phyloP scores from a whole-genome alignment of 2,329 filamentous ascomycete genomes.

The Colletotrichum lentis region DNA sequence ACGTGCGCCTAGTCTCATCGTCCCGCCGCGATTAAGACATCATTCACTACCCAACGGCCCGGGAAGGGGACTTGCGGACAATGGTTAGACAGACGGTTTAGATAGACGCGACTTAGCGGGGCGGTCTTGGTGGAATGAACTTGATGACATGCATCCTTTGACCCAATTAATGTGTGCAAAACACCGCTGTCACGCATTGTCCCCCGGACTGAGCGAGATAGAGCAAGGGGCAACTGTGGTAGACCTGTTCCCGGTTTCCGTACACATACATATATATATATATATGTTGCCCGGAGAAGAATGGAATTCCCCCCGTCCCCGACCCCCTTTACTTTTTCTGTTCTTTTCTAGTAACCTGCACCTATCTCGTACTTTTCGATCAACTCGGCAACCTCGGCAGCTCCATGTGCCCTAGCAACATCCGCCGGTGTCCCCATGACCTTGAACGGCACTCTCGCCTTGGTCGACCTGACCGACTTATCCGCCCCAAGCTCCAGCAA shows the following conservation, averaged over 20 bases:
- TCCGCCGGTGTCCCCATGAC: slow-evolving; percentile 23
- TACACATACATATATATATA: no score
- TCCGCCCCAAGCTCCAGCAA: slow-evolving; percentile 34
- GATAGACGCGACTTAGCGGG: slow-evolving; percentile 1
- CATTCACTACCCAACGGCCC: background rate
- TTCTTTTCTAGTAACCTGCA: background rate
- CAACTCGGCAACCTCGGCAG: slow-evolving; percentile 6
- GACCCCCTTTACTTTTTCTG: no score
- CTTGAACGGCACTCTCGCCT: slow-evolving; percentile 14
- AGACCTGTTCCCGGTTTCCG: no score
- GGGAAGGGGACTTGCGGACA: background rate
- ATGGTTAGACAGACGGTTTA: background rate
- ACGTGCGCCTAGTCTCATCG: background rate
- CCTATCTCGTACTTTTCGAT: slow-evolving; percentile 8
- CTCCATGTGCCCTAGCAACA: slow-evolving; percentile 22
- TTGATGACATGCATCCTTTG: background rate
- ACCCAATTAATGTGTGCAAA: no score
- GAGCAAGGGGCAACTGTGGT: no score
- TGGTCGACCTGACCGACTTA: slow-evolving; percentile 11
- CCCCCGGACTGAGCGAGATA: background rate
- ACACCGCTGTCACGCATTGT: no score
- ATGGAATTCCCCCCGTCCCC: no score
- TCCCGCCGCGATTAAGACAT: background rate
- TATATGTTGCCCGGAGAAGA: background rate
- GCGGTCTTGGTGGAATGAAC: slow-evolving; percentile 5